phyloP scores from a whole-genome alignment of 2,329 filamentous ascomycete genomes.

The Aspergillus sergii region DNA sequence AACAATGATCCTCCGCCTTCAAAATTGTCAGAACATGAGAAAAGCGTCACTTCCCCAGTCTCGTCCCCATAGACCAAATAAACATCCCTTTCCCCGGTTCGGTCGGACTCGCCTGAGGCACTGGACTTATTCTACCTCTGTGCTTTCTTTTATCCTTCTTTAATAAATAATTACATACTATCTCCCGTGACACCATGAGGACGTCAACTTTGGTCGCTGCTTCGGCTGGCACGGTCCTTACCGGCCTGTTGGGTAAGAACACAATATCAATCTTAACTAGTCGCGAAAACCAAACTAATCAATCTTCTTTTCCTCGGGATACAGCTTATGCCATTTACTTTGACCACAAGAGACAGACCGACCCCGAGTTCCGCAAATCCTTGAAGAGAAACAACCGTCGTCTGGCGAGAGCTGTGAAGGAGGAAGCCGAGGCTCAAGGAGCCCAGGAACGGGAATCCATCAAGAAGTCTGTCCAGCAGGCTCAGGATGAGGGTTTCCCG shows the following conservation, averaged over 20 bases:
- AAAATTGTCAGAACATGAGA: constrained; percentile 29
- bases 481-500: constrained; percentile 90
- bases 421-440: constrained; percentile 51
- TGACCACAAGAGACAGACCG: constrained; percentile 65
- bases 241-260: constrained; percentile 56
- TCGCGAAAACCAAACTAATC: constrained; percentile 11
- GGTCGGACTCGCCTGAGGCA: background rate
- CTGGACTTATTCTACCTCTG: background rate
- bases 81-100: background rate
- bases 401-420: constrained; percentile 50
- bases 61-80: background rate
- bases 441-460: constrained; percentile 64
- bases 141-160: constrained; percentile 12
- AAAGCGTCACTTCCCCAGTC: constrained; percentile 6
- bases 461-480: constrained; percentile 73
- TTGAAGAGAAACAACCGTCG: constrained; percentile 55
- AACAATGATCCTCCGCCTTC: constrained; percentile 38
- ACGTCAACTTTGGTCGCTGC: constrained; percentile 61
- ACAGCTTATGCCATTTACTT: constrained; percentile 68
- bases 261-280: background rate
- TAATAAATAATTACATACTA: background rate
- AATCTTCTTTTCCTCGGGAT: background rate
- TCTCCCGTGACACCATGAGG: constrained; percentile 47
- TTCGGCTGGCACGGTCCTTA: constrained; percentile 60
- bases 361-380: constrained; percentile 63